Evolutionary conservation across 2,329 filamentous ascomycete species (phyloP), one percentile per base, ranked within the genome.

Genomic region (Scedosporium boydii): DNA sequence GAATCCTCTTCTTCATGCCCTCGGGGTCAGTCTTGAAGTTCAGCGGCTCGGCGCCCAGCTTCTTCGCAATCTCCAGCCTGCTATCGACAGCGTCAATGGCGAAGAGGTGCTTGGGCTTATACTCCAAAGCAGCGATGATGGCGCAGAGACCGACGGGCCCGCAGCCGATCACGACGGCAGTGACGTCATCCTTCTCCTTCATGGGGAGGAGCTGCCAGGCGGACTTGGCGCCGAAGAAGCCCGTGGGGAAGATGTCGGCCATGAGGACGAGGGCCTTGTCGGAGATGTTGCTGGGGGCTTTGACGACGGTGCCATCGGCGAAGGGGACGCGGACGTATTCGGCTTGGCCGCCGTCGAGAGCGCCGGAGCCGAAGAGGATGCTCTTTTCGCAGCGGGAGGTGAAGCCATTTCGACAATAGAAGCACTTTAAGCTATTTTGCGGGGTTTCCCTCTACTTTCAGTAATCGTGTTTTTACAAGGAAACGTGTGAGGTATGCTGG

Each of bases 301-400:
- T 29, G 27, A 61, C 57, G n/a, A 59, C 48, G 41, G 62, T 60
- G 38, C 59, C 42, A 18, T 56, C 89, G 34, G 86, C 91, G 41
- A 87, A 83, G 0, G 92, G 91, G 6, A 96, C 90, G 7, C 91
- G 84, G 0, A 93, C 87, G 69, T 91, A 96, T 75, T 96, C 92
- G 4, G 91, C 89, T 74, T 96, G 92, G 0, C 91, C 91, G 60
- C 92, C 91, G 21, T 62, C 61, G n/a, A 62, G 61, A 14, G 44
- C 53, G 26, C 53, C 27, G 41, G 16, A n/a, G 14, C 61, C 61
- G 26, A 62, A 62, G 53, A 62, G 61, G 10, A 21, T 6, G 61
- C 61, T 46, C 53, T 62, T 44, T 4, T 27, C 41, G 41, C 61
- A 62, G 61, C 61, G 61, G 41, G 61, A 62, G n/a, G 61, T 46